Base-by-base conservation (phyloP, 805 yeast genomes). In the Yarrowia yakushimensis region DNA sequence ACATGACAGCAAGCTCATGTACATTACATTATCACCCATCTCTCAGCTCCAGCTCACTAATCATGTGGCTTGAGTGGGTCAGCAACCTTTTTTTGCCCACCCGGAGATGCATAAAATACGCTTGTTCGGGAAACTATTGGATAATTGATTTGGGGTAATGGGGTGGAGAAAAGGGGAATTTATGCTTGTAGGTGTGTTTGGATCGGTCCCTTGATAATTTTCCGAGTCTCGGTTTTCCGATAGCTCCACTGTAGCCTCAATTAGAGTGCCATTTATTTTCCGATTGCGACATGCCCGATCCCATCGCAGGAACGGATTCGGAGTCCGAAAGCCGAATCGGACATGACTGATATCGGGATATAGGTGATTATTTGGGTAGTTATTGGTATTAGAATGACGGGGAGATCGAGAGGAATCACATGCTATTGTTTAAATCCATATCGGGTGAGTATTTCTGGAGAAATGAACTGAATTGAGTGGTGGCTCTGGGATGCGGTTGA, bases 31-130 rank as follows among this genome's bases (percentile, higher is more conserved):
- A n/a, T n/a, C n/a, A n/a, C n/a, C n/a, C n/a, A n/a, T n/a, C n/a
- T n/a, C n/a, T n/a, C 43, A 5, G 7, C 18, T 23, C 28, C 30
- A 27, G 52, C 34, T 45, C 52, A 45, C 52, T 45, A 45, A 45
- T 45, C 52, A 30, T 45, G 52, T 45, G 52, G 52, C 52, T 45
- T 45, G 36, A 28, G 46, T 25, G 46, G 31, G 46, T 31, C 30
- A 39, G 45, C 23, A 43, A 43, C 50, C 12, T 30, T 45, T 43
- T 43, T 43, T 17, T 7, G 18, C 27, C 52, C 13, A n/a, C 52
- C 52, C 52, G 52, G 27, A 13, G 11, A 13, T 45, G 52, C 52
- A 13, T 30, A 9, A 13, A 9, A 18, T 3, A 30, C 13, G 52
- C 52, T 30, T 3, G 15, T 20, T 30, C 52, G 52, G 52, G 36